Base-by-base conservation (phyloP, 352 stramenopile genomes). In the Pythium folliculosum region DNA sequence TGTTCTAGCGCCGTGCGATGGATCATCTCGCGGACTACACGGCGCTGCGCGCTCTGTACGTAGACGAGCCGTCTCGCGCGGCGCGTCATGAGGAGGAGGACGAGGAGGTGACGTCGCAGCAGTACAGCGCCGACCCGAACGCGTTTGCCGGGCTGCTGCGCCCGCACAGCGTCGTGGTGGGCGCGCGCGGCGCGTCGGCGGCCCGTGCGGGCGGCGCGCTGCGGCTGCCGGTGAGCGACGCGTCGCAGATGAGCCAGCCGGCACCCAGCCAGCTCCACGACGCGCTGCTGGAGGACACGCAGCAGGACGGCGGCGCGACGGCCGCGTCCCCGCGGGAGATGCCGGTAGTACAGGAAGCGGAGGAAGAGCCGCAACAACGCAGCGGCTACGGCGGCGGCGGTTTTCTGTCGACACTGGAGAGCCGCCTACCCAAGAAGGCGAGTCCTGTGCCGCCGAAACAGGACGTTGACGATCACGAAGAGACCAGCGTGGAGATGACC, bases 121-220 rank as follows among this genome's bases (percentile, higher is more conserved):
- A 93, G 59, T 90, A 74, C 72, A 91, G 85, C 51, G 81, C 85
- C 7, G 81, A 91, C 63, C 72, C 76, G 43, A 81, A 50, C 56
- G 78, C 82, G 27, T 91, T 93, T 63, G n/a, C 68, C 22, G 73
- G 74, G 7, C 76, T 86, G 48, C 69, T 74, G 38, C 57, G 63
- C 14, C 38, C 56, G 19, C 58, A 48, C 25, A 57, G 53, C 43
- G 69, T 76, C 21, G 59, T 71, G 32, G 6, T 63, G 23, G 7
- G 53, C 32, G 67, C 25, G 16, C 10, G 23, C 43, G 57, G 22
- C 53, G 47, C 37, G 14, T 44, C 22, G 19, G 32, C 44, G n/a
- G 21, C 9, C 22, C n/a, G 35, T 14, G 38, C 23, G 0, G 38
- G 40, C 22, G 53, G 50, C 21, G 61, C 63, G 5, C 56, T 78